phyloP scores from a whole-genome alignment of 176 grass and related monocot genomes.

The Luzula sylvatica region DNA sequence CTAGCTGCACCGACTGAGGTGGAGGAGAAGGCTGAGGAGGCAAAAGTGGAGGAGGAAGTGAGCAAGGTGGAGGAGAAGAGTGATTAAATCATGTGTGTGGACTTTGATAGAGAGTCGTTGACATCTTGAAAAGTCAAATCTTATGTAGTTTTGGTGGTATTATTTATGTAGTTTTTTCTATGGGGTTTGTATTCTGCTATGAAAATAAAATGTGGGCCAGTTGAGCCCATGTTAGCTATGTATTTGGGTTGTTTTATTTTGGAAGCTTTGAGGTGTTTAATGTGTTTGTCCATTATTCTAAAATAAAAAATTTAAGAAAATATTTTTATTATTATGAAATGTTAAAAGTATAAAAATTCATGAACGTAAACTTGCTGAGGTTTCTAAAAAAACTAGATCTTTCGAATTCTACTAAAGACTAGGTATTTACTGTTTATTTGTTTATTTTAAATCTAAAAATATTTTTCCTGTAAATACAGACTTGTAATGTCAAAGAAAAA shows the following conservation, averaged over 20 bases:
- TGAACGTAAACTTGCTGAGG: too few species aligned
- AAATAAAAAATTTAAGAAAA: background rate
- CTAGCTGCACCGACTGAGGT: background rate
- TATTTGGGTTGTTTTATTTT: background rate
- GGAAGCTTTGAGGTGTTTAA: background rate
- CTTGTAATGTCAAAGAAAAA: too few species aligned
- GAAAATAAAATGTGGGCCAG: slow-evolving; percentile 11
- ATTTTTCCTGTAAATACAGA: too few species aligned
- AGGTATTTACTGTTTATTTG: too few species aligned
- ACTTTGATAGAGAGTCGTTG: background rate
- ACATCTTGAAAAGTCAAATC: background rate
- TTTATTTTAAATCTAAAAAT: too few species aligned
- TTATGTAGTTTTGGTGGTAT: background rate
- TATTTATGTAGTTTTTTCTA: too few species aligned
- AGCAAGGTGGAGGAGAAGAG: slow-evolving; percentile 12
- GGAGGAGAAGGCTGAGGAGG: background rate
- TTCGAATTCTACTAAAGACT: too few species aligned
- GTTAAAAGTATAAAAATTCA: too few species aligned
- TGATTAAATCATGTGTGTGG: slow-evolving; percentile 4
- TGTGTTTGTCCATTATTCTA: slow-evolving; percentile 16
- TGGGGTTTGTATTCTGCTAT: slow-evolving; percentile 1
- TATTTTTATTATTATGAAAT: too few species aligned
- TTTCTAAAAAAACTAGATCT: too few species aligned
- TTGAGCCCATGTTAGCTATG: background rate
- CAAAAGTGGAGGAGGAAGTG: slow-evolving; percentile 6